Base-by-base conservation (phyloP, 495 filamentous ascomycete genomes). In the Symbiotaphrina buchneri region DNA sequence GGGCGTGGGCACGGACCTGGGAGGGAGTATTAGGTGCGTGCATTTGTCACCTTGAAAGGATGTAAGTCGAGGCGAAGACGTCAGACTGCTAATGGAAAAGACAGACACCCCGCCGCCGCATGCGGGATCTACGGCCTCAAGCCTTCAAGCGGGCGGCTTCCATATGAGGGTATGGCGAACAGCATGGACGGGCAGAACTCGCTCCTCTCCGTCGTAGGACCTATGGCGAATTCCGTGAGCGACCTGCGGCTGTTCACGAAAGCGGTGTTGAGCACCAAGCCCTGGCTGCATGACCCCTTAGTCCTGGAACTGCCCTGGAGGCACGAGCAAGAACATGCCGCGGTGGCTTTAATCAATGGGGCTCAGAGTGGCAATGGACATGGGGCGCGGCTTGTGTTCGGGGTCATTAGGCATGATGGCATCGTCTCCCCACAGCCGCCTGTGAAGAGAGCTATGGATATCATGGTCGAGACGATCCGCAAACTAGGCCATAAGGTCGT, bases 251-350 rank as follows among this genome's bases (percentile, higher is more conserved):
- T 74, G 6, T 34, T 71, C 10, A 55, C 71, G 16, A 65, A 69
- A 41, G 41, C 54, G 0, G 39, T 76, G 4, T 43, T 78, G 13
- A 47, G 39, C 11, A 54, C 59, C 31, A 34, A 67, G 34, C 72
- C 72, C 7, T 78, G 72, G 72, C 47, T 65, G 5, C 54, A 65
- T 41, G 72, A 78, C 48, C 72, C 72, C 0, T 46, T 69, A 11
- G 63, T 61, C 1, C 36, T 59, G 24, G 61, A 72, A 34, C 35
- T 78, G 3, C 72, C 72, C 4, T 78, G 71, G 72, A 53, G 71
- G 27, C 49, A 61, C 19, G 53, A 61, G 6, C 37, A 53, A 28
- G 57, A 58, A 23, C 39, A 63, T n/a, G n/a, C n/a, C n/a, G n/a
- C n/a, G n/a, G n/a, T n/a, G n/a, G n/a, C n/a, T n/a, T n/a, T n/a